Evolutionary conservation across 768 basidiomycete species (phyloP).

Genomic region (Leccinum variicolor): DNA sequence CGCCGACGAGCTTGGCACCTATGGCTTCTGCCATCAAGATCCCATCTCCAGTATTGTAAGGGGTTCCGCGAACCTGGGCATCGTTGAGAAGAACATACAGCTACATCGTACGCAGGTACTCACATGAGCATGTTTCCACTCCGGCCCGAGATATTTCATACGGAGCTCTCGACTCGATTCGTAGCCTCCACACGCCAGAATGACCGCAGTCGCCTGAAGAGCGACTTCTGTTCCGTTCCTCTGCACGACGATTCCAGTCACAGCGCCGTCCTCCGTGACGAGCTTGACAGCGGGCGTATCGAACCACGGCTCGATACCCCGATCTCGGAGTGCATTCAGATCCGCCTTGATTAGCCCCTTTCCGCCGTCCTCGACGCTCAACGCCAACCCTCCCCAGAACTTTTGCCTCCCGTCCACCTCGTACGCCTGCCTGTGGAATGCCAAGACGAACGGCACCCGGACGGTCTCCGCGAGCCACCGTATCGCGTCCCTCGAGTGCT

Average conservation of each 20-base stretch:
- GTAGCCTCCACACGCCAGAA: slow-evolving; percentile 67
- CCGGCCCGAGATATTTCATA: slow-evolving; percentile 50
- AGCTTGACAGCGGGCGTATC: slow-evolving; percentile 44
- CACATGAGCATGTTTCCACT: slow-evolving; percentile 59
- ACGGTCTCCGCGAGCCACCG: slow-evolving; percentile 54
- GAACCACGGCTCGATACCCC: slow-evolving; percentile 57
- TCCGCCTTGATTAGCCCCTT: slow-evolving; percentile 65
- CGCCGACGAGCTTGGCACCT: slow-evolving; percentile 57
- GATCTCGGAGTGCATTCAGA: slow-evolving; percentile 43
- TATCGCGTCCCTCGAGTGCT: slow-evolving; percentile 52
- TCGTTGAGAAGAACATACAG: not conserved
- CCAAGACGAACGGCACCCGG: slow-evolving; percentile 51
- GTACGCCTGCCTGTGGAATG: slow-evolving; percentile 68
- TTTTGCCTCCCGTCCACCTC: slow-evolving; percentile 56
- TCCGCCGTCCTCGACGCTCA: slow-evolving; percentile 61
- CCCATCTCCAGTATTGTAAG: slow-evolving; percentile 69
- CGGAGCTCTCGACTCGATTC: slow-evolving; percentile 56
- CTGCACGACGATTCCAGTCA: slow-evolving; percentile 46
- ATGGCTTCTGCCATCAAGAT: slow-evolving; percentile 48
- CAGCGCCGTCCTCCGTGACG: slow-evolving; percentile 30
- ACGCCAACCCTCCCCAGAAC: slow-evolving; percentile 70
- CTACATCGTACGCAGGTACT: not conserved
- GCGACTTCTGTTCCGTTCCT: slow-evolving; percentile 34
- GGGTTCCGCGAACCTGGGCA: slow-evolving; percentile 59
- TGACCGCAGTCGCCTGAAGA: slow-evolving; percentile 44